Percentiles rank a stretch among this genome's conserved stretches.
Conservation (phyloP, 768 basidiomycete genomes). For the Agaricus sinodeliciosus region DNA sequence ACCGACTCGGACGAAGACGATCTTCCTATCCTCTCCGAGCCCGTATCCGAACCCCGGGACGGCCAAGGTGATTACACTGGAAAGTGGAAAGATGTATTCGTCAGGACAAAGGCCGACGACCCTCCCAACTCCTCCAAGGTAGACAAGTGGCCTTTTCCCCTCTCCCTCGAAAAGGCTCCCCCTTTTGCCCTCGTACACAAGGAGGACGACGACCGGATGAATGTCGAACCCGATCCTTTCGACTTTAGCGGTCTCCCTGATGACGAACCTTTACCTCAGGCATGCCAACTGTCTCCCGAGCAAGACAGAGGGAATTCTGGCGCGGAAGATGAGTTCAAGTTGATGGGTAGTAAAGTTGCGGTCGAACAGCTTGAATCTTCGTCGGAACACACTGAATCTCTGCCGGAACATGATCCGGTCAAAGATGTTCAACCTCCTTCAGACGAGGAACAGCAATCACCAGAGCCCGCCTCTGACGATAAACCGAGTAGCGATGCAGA, state of each 20-base stretch:
- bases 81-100: conserved; percentile 44
- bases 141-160: conserved; percentile 62
- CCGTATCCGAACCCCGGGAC: conserved; percentile 19
- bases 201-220: conserved; percentile 8
- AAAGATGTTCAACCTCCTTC: no score
- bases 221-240: neutral
- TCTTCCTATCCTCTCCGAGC: conserved; percentile 1
- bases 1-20: conserved; percentile 30
- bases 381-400: no score
- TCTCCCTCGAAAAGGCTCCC: conserved; percentile 7
- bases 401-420: no score
- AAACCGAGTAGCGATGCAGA: no score
- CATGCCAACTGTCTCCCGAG: neutral
- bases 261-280: neutral
- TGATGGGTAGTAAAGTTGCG: no score
- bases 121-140: conserved; percentile 51
- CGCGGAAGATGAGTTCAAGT: no score
- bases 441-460: no score
- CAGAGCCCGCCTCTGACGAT: no score
- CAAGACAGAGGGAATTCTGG: no score
- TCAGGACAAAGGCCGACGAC: conserved; percentile 62
- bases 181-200: conserved; percentile 13
- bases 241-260: neutral
- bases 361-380: neutral
- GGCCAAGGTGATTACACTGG: conserved; percentile 66